Conservation (phyloP, 129 eudicot genomes). For the Lonicera japonica region DNA sequence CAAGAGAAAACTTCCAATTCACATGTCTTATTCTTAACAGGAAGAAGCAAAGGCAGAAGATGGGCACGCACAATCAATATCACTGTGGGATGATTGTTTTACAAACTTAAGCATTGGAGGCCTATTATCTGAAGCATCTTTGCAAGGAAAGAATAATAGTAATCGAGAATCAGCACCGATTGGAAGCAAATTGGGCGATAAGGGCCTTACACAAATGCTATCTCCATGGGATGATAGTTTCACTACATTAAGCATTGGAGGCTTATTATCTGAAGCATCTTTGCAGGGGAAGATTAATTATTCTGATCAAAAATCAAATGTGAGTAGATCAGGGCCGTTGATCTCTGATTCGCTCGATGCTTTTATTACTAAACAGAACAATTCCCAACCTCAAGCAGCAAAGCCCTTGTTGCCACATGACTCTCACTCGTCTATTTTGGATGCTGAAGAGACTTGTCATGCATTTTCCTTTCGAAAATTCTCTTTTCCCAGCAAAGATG, state of each 20-base stretch:
- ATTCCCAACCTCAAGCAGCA: constrained; percentile 21
- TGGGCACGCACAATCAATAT: constrained; percentile 21
- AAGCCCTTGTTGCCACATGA: constrained; percentile 26
- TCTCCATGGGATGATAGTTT: constrained; percentile 50
- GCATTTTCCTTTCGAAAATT: constrained; percentile 59
- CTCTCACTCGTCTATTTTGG: constrained; percentile 54
- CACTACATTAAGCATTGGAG: constrained; percentile 71
- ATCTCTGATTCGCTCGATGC: constrained; percentile 47
- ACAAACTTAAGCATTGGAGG: constrained; percentile 72
- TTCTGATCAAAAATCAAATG: constrained; percentile 22
- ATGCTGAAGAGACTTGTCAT: constrained; percentile 94
- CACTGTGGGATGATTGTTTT: constrained; percentile 43
- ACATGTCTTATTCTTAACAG: background rate
- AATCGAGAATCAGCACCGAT: constrained; percentile 17
- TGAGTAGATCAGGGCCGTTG: constrained; percentile 13
- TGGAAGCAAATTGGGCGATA: constrained; percentile 13
- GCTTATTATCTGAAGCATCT: constrained; percentile 76
- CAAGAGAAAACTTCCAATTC: background rate
- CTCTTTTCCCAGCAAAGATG: constrained; percentile 31
- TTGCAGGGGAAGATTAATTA: constrained; percentile 47
- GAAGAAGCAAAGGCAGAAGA: background rate
- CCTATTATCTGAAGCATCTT: constrained; percentile 37
- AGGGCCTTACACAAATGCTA: constrained; percentile 12
- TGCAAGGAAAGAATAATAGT: constrained; percentile 38
- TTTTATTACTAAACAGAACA: constrained; percentile 24